Evolutionary conservation across 306 rosid genomes (phyloP).

Genomic region (Castanea crenata): DNA sequence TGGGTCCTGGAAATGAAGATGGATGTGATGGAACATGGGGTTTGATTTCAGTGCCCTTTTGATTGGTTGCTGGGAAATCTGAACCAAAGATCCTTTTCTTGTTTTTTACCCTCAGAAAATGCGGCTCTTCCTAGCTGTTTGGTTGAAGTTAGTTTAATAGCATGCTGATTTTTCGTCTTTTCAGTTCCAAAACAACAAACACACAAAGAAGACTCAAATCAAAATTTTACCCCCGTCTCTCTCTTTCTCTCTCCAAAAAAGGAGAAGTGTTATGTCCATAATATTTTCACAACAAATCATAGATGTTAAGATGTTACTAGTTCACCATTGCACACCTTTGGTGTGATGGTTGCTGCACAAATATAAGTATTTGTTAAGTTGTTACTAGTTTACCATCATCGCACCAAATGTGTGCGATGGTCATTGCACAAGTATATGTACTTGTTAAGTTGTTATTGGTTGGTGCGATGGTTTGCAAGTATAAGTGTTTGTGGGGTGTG

Average conservation of each 20-base stretch:
- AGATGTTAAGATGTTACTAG: too few relatives aligned
- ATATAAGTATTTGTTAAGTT: too few relatives aligned
- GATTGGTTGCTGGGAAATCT: neutral
- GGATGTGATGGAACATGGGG: neutral
- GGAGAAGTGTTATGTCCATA: too few relatives aligned
- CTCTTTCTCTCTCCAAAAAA: neutral
- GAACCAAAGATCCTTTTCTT: neutral
- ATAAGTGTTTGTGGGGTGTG: too few relatives aligned
- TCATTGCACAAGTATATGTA: too few relatives aligned
- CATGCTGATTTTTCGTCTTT: neutral
- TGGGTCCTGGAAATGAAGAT: neutral
- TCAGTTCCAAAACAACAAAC: neutral
- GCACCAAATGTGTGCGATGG: too few relatives aligned
- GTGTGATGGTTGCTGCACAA: too few relatives aligned
- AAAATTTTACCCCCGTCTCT: neutral
- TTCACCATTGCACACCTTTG: too few relatives aligned
- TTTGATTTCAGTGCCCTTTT: neutral
- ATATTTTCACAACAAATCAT: too few relatives aligned
- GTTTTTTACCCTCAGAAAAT: neutral
- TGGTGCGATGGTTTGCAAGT: too few relatives aligned
- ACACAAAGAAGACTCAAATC: neutral
- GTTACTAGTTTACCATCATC: too few relatives aligned
- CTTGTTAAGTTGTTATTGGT: too few relatives aligned
- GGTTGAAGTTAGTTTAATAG: neutral
- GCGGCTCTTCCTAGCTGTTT: neutral